A percentile compares a stretch with the other conserved stretches of the same genome.
These are phyloP conservation scores for Neurospora sp. DNA, from an alignment of 495 filamentous ascomycete genomes.

Conservation along the genomic window DNA sequence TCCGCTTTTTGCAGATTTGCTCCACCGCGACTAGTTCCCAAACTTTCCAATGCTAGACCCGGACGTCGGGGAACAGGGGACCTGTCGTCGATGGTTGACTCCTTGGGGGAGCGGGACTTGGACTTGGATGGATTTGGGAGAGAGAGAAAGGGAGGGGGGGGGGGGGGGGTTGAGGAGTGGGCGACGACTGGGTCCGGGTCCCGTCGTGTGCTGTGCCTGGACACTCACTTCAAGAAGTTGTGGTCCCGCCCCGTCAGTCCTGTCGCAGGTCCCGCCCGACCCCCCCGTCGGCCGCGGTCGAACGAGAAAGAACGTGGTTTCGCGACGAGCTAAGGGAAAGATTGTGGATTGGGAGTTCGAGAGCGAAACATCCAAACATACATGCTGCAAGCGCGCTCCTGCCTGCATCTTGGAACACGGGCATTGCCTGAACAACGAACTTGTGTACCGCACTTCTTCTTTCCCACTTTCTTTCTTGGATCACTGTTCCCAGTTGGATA, in stretches of 20 bases:
- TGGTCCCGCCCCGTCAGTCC: background rate
- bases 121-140: no score
- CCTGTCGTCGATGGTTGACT: background rate
- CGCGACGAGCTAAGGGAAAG: background rate
- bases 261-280: background rate
- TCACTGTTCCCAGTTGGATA: background rate
- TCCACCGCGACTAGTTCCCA: background rate
- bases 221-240: background rate
- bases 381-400: background rate
- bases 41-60: background rate
- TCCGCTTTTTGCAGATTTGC: slow-evolving; percentile 11
- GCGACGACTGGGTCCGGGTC: background rate
- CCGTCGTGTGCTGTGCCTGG: background rate
- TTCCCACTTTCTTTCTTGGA: background rate
- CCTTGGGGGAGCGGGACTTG: background rate
- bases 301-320: background rate
- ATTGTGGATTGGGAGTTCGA: background rate
- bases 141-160: no score
- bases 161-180: background rate
- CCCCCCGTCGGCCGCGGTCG: background rate
- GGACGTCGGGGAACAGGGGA: background rate
- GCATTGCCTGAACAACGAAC: background rate
- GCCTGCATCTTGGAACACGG: slow-evolving; percentile 5
- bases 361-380: background rate
- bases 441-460: slow-evolving; percentile 3